Evolutionary conservation across 2,329 filamentous ascomycete genomes (phyloP).

Genomic region (Botrytis fabae): DNA sequence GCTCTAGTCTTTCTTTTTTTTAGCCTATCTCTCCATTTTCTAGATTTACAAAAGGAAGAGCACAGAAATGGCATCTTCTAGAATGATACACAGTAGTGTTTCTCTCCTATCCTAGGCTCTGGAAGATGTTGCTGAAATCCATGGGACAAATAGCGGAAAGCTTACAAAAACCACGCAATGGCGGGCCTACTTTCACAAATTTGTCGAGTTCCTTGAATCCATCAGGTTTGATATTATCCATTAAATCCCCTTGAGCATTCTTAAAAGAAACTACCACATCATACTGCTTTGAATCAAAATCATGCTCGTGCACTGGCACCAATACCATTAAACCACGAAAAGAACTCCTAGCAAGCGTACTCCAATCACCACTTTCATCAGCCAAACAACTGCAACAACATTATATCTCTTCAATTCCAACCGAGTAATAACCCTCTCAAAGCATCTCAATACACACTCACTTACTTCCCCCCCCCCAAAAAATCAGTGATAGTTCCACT

Average conservation of each 20-base stretch:
- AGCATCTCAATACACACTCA: fast-evolving
- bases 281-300: not conserved
- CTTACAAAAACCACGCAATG: fast-evolving
- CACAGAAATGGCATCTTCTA: too few species aligned
- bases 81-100: too few species aligned
- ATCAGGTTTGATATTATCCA: not conserved
- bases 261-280: not conserved
- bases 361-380: not conserved
- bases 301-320: not conserved
- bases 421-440: fast-evolving
- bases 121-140: fast-evolving
- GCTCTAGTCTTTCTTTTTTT: too few species aligned
- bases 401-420: not conserved
- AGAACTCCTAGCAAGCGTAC: not conserved
- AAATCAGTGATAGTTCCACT: not conserved
- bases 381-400: not conserved
- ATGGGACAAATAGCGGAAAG: not conserved
- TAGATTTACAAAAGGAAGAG: too few species aligned
- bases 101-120: too few species aligned
- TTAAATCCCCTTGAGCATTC: not conserved
- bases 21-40: too few species aligned
- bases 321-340: not conserved
- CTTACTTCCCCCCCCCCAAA: not conserved
- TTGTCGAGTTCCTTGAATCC: not conserved
- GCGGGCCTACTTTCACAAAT: not conserved